Percentiles rank a stretch among this genome's conserved stretches.
Evolutionary conservation across 306 rosid genomes (phyloP).

Genomic region (Trichosanthes truncata): DNA sequence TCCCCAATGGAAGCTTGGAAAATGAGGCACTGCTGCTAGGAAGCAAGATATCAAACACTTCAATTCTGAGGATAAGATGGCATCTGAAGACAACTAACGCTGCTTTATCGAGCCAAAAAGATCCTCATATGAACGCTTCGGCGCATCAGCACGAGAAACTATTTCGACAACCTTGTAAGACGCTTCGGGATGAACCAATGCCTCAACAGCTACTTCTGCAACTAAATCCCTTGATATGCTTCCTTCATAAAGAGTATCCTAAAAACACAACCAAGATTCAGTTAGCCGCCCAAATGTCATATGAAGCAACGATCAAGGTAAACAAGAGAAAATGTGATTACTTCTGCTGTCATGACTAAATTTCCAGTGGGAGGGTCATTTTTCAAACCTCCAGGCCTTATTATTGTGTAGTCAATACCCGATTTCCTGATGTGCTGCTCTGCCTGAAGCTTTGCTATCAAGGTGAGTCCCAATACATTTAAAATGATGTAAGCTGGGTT

Average conservation of each 20-base stretch:
- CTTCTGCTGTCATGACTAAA: constrained; percentile 89
- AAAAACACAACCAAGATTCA: constrained; percentile 10
- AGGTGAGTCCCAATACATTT: constrained; percentile 80
- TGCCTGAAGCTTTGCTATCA: constrained; percentile 90
- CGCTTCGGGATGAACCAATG: constrained; percentile 65
- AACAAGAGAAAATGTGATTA: constrained; percentile 12
- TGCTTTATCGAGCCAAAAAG: constrained; percentile 79
- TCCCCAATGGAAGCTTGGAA: neutral
- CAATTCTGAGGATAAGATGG: neutral
- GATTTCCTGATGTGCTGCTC: constrained; percentile 73
- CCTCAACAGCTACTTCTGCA: constrained; percentile 89
- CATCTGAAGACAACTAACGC: constrained; percentile 18
- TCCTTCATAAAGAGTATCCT: constrained; percentile 84
- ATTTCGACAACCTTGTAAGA: constrained; percentile 89
- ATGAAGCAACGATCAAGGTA: neutral
- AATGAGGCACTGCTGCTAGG: constrained; percentile 1
- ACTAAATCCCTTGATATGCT: constrained; percentile 87
- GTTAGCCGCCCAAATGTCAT: neutral
- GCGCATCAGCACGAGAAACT: constrained; percentile 61
- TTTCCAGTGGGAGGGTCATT: constrained; percentile 87
- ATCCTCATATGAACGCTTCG: constrained; percentile 57
- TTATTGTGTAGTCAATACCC: constrained; percentile 85
- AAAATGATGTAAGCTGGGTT: constrained; percentile 90
- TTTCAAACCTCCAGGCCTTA: constrained; percentile 92
- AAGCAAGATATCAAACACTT: constrained; percentile 4